Percentiles rank a stretch among this genome's conserved stretches.
Conservation (phyloP, 1,284 basidiomycete genomes). For the Termitomyces sp. region DNA sequence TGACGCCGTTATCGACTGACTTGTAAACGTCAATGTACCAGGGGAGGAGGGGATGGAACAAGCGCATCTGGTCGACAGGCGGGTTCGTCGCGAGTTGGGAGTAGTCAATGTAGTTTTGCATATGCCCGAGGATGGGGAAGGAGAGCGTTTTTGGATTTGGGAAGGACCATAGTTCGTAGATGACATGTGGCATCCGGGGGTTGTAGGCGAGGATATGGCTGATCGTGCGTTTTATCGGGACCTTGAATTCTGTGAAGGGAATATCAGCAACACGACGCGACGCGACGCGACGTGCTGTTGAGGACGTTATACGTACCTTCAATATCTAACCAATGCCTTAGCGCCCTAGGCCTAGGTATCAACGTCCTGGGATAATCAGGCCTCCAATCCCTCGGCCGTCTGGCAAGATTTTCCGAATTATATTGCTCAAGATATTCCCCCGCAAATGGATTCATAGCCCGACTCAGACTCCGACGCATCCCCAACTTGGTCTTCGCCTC, state of each 20-base stretch:
- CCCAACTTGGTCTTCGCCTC: too few relatives aligned
- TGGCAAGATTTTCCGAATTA: background rate
- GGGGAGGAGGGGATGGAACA: slow-evolving; percentile 22
- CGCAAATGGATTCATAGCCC: background rate
- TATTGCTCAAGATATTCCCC: background rate
- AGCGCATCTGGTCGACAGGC: slow-evolving; percentile 18
- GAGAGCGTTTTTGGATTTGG: slow-evolving; percentile 6
- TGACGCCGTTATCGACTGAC: slow-evolving; percentile 21
- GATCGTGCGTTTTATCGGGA: slow-evolving; percentile 10
- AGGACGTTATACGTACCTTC: too few relatives aligned
- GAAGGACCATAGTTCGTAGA: slow-evolving; percentile 10
- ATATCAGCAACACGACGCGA: background rate
- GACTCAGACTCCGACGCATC: too few relatives aligned
- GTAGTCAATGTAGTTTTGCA: slow-evolving; percentile 15
- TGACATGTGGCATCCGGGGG: background rate
- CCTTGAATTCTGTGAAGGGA: background rate
- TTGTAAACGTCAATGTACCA: slow-evolving; percentile 24
- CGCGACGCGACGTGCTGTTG: background rate
- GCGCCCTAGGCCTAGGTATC: too few relatives aligned
- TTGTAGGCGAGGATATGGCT: slow-evolving; percentile 10
- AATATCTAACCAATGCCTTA: too few relatives aligned
- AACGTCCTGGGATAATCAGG: background rate
- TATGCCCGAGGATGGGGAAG: slow-evolving; percentile 6
- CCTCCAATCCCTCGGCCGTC: background rate
- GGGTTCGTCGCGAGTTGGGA: slow-evolving; percentile 22